These are phyloP conservation scores for Fusarium sp. DNA, from an alignment of 2,329 filamentous ascomycete genomes.

Conservation along the genomic window DNA sequence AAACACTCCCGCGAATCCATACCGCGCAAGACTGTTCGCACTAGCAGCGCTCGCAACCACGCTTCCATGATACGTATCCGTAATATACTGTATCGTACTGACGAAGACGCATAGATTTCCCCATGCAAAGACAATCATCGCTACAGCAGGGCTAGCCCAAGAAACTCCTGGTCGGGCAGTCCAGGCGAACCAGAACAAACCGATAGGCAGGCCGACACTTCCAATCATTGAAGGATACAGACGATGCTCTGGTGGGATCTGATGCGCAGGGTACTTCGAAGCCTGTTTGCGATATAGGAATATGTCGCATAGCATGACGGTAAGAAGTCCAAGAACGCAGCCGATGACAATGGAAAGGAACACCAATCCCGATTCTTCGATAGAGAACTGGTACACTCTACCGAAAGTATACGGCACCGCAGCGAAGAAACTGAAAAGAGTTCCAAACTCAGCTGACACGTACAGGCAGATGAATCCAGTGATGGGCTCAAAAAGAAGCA, in stretches of 20 bases:
- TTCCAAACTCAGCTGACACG: slow-evolving; percentile 65
- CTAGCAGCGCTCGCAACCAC: slow-evolving; percentile 71
- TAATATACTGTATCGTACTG: slow-evolving; percentile 65
- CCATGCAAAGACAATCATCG: slow-evolving; percentile 71
- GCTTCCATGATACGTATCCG: slow-evolving; percentile 69
- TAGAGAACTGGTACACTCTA: slow-evolving; percentile 60
- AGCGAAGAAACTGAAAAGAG: slow-evolving; percentile 68
- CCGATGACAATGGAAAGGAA: slow-evolving; percentile 64
- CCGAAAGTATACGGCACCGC: slow-evolving; percentile 65
- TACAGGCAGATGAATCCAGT: slow-evolving; percentile 69
- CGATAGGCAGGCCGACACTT: slow-evolving; percentile 65
- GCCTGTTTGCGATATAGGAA: slow-evolving; percentile 59
- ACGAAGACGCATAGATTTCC: slow-evolving; percentile 74
- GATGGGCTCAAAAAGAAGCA: slow-evolving; percentile 75
- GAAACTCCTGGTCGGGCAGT: slow-evolving; percentile 61
- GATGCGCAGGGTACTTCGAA: slow-evolving; percentile 51
- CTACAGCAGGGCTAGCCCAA: slow-evolving; percentile 66
- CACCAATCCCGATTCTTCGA: slow-evolving; percentile 60
- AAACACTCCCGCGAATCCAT: slow-evolving; percentile 69
- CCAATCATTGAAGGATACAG: slow-evolving; percentile 73
- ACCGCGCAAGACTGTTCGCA: slow-evolving; percentile 72
- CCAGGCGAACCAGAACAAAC: slow-evolving; percentile 75
- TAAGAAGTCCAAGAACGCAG: slow-evolving; percentile 60
- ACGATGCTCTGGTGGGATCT: slow-evolving; percentile 68
- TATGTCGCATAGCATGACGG: slow-evolving; percentile 58